Base-by-base conservation (phyloP, 371 early-diverging fungal species). In the Mucor circinelloides region DNA sequence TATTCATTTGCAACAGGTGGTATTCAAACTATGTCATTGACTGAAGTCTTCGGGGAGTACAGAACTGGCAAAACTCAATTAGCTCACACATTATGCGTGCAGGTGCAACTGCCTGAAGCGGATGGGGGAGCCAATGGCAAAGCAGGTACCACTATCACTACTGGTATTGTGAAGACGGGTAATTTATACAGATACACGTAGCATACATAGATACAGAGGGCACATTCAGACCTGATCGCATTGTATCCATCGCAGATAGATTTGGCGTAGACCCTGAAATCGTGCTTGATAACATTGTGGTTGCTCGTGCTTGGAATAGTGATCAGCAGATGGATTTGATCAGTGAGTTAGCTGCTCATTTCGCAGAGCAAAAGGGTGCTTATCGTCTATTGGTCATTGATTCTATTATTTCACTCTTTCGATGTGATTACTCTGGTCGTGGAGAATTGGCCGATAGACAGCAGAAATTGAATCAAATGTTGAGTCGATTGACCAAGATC, bases 361-460 rank as follows among this genome's bases (percentile, higher is more conserved):
- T 94, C 71, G 89, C 91, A 15, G 91, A 94, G 71, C 91, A 92
- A 34, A 80, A 73, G 55, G 89, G 90, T 2, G 79, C 77, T 3
- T 93, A 84, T 67, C 83, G 87, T 34, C 60, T 93, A n/a, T 60
- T 93, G 58, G 89, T 93, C 19, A 83, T 94, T 19, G 95, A 94
- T 77, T 90, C 90, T 6, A 89, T 93, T 66, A 95, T 92, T 70
- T 88, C 87, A 10, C 81, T 87, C 46, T 97, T 88, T 69, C 84
- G 93, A 17, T 92, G 91, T 19, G 95, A 94, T 72, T 94, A 88
- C 67, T 79, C 82, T 23, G 94, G 94, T 17, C 84, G 94, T 25
- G 96, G 96, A 15, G 97, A 97, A 74, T 81, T 97, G 15, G 91
- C 94, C 8, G 97, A 95, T 64, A 80, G 97, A 25, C 97, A 97